Evolutionary conservation across 805 yeast genomes (phyloP).

Genomic region (Tetrapisispora iriomotensis): DNA sequence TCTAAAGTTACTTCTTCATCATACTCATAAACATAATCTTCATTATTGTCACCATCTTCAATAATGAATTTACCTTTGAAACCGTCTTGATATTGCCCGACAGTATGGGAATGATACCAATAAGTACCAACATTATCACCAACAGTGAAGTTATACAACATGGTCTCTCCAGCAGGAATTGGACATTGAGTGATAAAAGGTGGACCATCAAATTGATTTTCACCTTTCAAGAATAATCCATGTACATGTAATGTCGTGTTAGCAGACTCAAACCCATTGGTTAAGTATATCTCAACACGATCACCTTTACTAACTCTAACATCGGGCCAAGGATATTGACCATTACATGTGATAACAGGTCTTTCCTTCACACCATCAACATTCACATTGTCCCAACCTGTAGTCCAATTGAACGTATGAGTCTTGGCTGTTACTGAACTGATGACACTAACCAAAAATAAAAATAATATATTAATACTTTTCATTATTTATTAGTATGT

Average conservation of each 20-base stretch:
- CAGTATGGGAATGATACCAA: conserved; percentile 96
- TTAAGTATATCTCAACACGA: conserved; percentile 57
- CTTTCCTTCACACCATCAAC: conserved; percentile 34
- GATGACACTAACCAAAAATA: not conserved
- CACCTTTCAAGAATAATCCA: conserved; percentile 70
- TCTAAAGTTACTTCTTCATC: conserved; percentile 70
- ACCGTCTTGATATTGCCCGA: conserved; percentile 91
- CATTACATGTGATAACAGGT: conserved; percentile 37
- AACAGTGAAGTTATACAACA: conserved; percentile 82
- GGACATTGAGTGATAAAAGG: conserved; percentile 86
- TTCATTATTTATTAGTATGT: too few relatives aligned
- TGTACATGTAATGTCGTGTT: conserved; percentile 83
- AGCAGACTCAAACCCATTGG: conserved; percentile 57
- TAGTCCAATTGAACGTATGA: conserved; percentile 54
- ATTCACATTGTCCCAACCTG: conserved; percentile 45
- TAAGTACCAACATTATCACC: conserved; percentile 73
- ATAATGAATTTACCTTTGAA: conserved; percentile 72
- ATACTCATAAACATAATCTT: conserved; percentile 56
- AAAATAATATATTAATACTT: too few relatives aligned
- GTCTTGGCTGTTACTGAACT: conserved; percentile 27
- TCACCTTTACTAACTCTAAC: conserved; percentile 73
- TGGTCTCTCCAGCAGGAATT: conserved; percentile 64
- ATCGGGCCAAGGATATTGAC: conserved; percentile 76
- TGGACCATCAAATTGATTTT: conserved; percentile 85
- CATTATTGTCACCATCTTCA: conserved; percentile 44